Base-by-base conservation (phyloP, 306 rosid species). In the Acmispon strigosus region DNA sequence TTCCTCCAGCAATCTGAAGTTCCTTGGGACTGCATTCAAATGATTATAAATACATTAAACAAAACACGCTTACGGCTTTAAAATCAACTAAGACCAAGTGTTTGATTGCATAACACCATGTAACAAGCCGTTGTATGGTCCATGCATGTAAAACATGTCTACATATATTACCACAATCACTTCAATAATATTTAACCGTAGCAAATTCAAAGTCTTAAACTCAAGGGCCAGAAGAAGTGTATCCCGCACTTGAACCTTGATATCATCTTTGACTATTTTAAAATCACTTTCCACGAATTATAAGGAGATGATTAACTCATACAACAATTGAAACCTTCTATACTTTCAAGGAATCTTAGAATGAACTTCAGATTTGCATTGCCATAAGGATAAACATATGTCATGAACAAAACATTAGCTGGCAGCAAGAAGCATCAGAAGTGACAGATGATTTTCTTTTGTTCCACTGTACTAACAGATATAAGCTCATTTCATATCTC, bases 1-100 rank as follows among this genome's bases (percentile, higher is more conserved):
- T 58, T 95, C 99, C 88, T 95, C 99, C 86, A 95, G 84, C 93
- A 95, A 84, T 88, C 99, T 89, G 87, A 95, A 95, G 90, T 95
- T 95, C 79, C 99, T 80, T 7, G 99, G 99, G 62, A 95, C 99
- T 95, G 85, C 87, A 80, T 27, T 29, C 54, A 77, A 78, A 57
- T 32, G 1, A 32, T 32, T 32, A n/a, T 43, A 74, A 55, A 62
- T 1, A 47, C 43, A 81, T 37, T 61, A 18, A 78, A 66, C 24
- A 73, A 55, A 48, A 47, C 69, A 63, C 14, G 57, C 37, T n/a
- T 10, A 14, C 3, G 51, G 16, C 14, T 43, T 32, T 22, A 12
- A 12, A 34, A 63, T 1, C 39, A 63, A 5, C n/a, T 65, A 10
- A 52, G 34, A 48, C 24, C 11, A 39, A 48, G 43, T 45, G 32